Evolutionary conservation across 345 rosid species (phyloP).

Genomic region (Firmiana major): DNA sequence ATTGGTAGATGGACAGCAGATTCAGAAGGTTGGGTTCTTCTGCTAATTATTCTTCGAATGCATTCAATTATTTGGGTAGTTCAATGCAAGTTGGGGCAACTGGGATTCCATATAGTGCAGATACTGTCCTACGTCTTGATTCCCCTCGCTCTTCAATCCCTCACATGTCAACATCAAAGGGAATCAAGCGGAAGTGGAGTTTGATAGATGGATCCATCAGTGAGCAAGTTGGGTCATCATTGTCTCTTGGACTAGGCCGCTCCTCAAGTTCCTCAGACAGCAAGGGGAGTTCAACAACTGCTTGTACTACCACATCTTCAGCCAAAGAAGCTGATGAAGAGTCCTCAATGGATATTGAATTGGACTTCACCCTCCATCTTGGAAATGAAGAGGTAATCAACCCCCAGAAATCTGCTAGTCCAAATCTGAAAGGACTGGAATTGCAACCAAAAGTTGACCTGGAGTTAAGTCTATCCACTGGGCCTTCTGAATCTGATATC

Average conservation of each 20-base stretch:
- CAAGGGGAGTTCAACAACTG: slow-evolving; percentile 81
- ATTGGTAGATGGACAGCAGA: slow-evolving; percentile 55
- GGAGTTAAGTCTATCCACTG: slow-evolving; percentile 69
- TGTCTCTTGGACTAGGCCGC: slow-evolving; percentile 69
- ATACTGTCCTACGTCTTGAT: slow-evolving; percentile 74
- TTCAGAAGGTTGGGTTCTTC: slow-evolving; percentile 44
- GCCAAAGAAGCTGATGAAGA: slow-evolving; percentile 86
- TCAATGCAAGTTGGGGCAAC: slow-evolving; percentile 41
- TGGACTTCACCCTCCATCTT: slow-evolving; percentile 76
- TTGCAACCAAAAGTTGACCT: slow-evolving; percentile 59
- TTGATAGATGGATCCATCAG: slow-evolving; percentile 39
- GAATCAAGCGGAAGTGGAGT: slow-evolving; percentile 76
- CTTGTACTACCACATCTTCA: slow-evolving; percentile 64
- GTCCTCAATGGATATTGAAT: slow-evolving; percentile 78
- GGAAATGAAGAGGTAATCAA: slow-evolving; percentile 53
- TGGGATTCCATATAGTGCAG: slow-evolving; percentile 33
- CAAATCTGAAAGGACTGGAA: slow-evolving; percentile 33
- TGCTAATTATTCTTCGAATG: slow-evolving; percentile 47
- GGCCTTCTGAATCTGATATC: slow-evolving; percentile 64
- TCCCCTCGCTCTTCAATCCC: slow-evolving; percentile 52
- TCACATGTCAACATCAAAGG: slow-evolving; percentile 36
- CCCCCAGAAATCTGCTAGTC: slow-evolving; percentile 36
- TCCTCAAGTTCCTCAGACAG: slow-evolving; percentile 87
- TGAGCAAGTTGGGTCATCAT: slow-evolving; percentile 51
- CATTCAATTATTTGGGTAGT: slow-evolving; percentile 48